Base-by-base conservation (phyloP, 164 flowering plant species). In the Houttuynia cordata region DNA sequence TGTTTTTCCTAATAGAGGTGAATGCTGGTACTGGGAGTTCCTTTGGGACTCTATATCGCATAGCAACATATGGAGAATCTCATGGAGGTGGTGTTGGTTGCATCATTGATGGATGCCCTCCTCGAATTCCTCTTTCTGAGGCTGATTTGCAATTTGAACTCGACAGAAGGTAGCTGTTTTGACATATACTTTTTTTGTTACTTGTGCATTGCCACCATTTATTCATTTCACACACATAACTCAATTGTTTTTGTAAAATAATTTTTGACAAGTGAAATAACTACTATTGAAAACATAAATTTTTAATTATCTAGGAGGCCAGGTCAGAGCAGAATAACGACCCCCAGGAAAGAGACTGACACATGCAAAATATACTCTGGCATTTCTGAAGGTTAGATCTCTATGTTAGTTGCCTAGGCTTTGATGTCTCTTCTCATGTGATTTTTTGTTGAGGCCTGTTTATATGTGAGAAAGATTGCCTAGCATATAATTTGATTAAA, bases 21-120 rank as follows among this genome's bases (percentile, higher is more conserved):
- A 78, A 76, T 42, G 99, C 99, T 21, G 81, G 62, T 50, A 45
- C 79, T 64, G 99, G 96, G 63, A 93, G 82, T 72, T 71, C 95
- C 25, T 86, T 63, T 70, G 96, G 99, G 37, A 86, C 67, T 22
- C 40, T 73, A 45, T 93, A 88, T 71, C 85, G 96, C 42, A 95
- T 93, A 56, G 79, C 99, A 24, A 93, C 99, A 24, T 93, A 71
- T 75, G 99, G 99, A 65, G 99, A 93, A 75, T 93, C 99, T 68
- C 99, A 90, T 75, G 99, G 99, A 60, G 99, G 99, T 23, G 97
- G 95, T 70, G 99, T 93, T 73, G 97, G 99, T 66, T 93, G 99
- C 69, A 69, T 85, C 8, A 79, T 93, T 75, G 99, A 93, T 81
- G 99, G 97, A 66, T 88, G 96, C 57, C 99, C 99, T 66, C 96